A percentile compares a stretch with the other conserved stretches of the same genome.
Conservation (phyloP, 2,329 filamentous ascomycete species). For the Paracamarosporium sp. region DNA sequence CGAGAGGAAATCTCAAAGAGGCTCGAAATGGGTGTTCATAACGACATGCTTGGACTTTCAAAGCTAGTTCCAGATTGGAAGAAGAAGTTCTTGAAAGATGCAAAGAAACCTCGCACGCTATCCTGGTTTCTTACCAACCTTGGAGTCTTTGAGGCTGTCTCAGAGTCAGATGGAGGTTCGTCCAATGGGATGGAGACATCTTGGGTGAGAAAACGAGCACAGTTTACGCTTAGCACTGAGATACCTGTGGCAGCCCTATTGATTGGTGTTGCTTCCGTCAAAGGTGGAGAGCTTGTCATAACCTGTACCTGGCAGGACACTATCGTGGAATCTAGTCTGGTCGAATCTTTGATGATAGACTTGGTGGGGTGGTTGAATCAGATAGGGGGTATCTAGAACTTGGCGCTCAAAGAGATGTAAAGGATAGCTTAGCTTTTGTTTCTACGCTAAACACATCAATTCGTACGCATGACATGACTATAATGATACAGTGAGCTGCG, state of each 20-base stretch:
- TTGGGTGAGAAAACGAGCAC: not conserved
- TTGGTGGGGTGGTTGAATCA: not conserved
- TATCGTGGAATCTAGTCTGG: not conserved
- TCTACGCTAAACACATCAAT: too few relatives aligned
- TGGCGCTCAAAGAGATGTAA: too few relatives aligned
- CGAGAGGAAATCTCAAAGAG: too few relatives aligned
- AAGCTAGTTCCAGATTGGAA: not conserved
- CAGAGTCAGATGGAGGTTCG: not conserved
- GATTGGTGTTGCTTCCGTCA: not conserved
- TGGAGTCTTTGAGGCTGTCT: not conserved
- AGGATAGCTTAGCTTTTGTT: too few relatives aligned
- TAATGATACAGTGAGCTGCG: too few relatives aligned
- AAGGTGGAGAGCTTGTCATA: not conserved
- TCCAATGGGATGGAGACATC: not conserved
- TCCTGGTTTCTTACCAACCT: constrained; percentile 10
- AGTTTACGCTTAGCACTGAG: not conserved
- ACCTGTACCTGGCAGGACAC: not conserved
- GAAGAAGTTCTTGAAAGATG: too few relatives aligned
- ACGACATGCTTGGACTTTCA: too few relatives aligned
- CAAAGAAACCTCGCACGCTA: constrained; percentile 1
- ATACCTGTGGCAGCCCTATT: not conserved
- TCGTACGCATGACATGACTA: too few relatives aligned
- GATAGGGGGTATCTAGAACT: too few relatives aligned
- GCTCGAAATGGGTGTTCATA: too few relatives aligned
- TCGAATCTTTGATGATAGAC: not conserved